A percentile compares a stretch with the other conserved stretches of the same genome.
Conservation (phyloP, 1,284 basidiomycete genomes). For the Sphagnurus paluster region DNA sequence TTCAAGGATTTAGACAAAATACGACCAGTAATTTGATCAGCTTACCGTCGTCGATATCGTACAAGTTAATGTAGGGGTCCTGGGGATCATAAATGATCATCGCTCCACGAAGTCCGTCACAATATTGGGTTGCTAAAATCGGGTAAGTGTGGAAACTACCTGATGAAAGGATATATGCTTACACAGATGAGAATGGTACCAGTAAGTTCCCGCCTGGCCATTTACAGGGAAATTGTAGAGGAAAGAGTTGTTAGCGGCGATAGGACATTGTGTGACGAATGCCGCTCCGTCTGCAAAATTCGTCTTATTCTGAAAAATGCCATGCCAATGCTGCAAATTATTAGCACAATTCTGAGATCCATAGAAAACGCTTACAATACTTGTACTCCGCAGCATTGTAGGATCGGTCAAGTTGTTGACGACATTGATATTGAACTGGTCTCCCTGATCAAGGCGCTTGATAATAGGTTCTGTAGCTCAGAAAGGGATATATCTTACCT, state of each 20-base stretch:
- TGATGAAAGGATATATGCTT: background rate
- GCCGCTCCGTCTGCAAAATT: slow-evolving; percentile 36
- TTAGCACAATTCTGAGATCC: background rate
- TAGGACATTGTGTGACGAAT: slow-evolving; percentile 39
- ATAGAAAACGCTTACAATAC: slow-evolving; percentile 24
- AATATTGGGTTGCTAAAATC: background rate
- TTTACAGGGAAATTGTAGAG: slow-evolving; percentile 29
- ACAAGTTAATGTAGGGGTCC: background rate
- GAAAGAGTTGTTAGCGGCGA: slow-evolving; percentile 28
- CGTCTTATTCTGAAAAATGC: slow-evolving; percentile 31
- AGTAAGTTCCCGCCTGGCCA: slow-evolving; percentile 40
- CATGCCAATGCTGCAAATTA: slow-evolving; percentile 35
- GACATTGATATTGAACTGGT: slow-evolving; percentile 31
- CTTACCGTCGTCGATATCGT: slow-evolving; percentile 1
- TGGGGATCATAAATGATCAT: background rate
- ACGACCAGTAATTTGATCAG: background rate
- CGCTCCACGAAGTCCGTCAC: background rate
- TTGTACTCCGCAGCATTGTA: slow-evolving; percentile 33
- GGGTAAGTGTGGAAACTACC: background rate
- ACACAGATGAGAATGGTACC: slow-evolving; percentile 48
- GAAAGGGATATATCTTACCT: too few species aligned
- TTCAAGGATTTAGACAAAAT: background rate
- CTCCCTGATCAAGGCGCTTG: slow-evolving; percentile 16
- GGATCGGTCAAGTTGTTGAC: slow-evolving; percentile 29
- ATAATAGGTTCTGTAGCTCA: background rate